Conservation (phyloP, 2,329 filamentous ascomycete genomes). For the Cordyceps cateniannulata region DNA sequence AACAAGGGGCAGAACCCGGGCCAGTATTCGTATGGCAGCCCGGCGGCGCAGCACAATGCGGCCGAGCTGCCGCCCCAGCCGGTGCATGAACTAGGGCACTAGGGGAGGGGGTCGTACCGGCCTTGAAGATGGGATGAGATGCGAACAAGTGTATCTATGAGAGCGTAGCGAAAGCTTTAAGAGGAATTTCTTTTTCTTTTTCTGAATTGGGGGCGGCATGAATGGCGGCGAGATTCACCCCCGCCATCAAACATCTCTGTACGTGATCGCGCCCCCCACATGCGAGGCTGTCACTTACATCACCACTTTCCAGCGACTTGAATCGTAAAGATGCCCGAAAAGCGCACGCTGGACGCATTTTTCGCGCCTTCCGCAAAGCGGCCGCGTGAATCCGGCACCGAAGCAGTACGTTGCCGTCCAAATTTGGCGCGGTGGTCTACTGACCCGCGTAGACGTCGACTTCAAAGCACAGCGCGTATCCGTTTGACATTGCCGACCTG, state of each 20-base stretch:
- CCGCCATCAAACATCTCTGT: background rate
- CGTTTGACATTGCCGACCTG: constrained; percentile 42
- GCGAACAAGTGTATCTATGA: background rate
- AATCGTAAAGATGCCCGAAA: constrained; percentile 30
- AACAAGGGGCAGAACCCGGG: background rate
- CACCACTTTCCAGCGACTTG: background rate
- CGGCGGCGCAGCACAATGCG: background rate
- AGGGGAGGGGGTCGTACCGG: background rate
- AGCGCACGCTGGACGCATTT: constrained; percentile 64
- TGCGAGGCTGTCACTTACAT: constrained; percentile 5
- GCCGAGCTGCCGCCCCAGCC: background rate
- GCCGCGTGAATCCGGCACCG: background rate
- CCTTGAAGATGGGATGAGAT: background rate
- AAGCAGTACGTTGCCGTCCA: background rate
- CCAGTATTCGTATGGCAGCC: background rate
- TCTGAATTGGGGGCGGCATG: background rate
- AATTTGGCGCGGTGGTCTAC: background rate
- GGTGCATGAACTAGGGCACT: background rate
- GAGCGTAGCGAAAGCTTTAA: background rate
- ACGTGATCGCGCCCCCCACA: background rate
- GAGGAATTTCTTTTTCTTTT: background rate
- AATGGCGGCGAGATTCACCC: too few species aligned
- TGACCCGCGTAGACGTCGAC: constrained; percentile 18
- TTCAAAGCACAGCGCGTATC: constrained; percentile 41
- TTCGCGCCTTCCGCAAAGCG: constrained; percentile 48